These are phyloP conservation scores for Pseudognaphalium luteoalbum DNA, from an alignment of 129 eudicot genomes.

Conservation along the genomic window DNA sequence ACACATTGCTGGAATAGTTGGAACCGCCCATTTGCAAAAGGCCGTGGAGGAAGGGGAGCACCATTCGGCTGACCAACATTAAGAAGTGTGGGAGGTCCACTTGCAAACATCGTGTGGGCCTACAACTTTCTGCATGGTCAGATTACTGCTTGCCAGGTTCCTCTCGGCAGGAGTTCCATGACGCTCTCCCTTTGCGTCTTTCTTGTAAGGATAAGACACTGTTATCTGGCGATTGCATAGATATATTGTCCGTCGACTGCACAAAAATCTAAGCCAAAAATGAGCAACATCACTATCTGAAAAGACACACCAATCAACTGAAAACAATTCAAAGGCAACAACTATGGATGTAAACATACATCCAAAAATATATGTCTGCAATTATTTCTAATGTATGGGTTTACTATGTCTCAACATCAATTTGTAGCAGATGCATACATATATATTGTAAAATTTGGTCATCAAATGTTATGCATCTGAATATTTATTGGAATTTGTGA, in stretches of 20 bases:
- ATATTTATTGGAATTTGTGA: not conserved
- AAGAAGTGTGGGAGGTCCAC: constrained; percentile 85
- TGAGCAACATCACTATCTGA: not conserved
- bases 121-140: constrained; percentile 59
- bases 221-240: constrained; percentile 97
- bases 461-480: not conserved
- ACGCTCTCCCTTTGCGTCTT: constrained; percentile 97
- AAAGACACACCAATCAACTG: not conserved
- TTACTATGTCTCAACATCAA: not conserved
- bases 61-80: constrained; percentile 62
- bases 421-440: not conserved
- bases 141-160: constrained; percentile 85
- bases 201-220: constrained; percentile 98
- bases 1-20: constrained; percentile 55
- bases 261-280: not conserved
- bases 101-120: constrained; percentile 99
- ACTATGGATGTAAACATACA: not conserved
- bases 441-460: too few species aligned
- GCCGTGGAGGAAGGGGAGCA: constrained; percentile 62
- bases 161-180: constrained; percentile 99
- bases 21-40: constrained; percentile 61
- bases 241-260: constrained; percentile 97
- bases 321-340: not conserved
- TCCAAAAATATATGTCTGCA: not conserved
- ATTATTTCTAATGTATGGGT: not conserved